These are phyloP conservation scores for Stipa capillata DNA, from an alignment of 176 grass and related monocot genomes.

Conservation along the genomic window DNA sequence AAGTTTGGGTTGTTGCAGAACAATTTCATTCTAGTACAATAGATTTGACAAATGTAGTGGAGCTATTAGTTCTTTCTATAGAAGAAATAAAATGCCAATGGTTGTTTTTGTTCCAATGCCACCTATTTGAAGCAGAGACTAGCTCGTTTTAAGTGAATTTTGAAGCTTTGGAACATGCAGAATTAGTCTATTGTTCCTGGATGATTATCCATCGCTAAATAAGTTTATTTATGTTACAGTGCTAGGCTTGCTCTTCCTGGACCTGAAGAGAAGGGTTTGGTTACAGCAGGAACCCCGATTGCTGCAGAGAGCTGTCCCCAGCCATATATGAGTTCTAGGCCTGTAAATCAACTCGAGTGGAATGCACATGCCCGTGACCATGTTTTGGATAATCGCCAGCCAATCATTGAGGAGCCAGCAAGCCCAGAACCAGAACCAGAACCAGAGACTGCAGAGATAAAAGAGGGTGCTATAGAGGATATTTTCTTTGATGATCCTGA, in stretches of 20 bases:
- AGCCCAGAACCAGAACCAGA: conserved; percentile 62
- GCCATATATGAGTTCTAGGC: neutral
- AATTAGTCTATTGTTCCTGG: neutral
- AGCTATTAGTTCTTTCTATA: neutral
- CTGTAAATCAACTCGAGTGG: conserved; percentile 30
- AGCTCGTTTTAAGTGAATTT: neutral
- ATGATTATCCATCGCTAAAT: neutral
- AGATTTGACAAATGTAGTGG: neutral
- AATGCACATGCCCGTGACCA: neutral
- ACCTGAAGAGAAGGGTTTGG: conserved; percentile 55
- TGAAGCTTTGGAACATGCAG: neutral
- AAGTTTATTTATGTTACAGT: conserved; percentile 34
- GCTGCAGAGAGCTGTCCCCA: conserved; percentile 10
- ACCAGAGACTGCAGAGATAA: conserved; percentile 25
- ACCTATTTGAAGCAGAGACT: neutral
- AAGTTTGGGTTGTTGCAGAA: neutral
- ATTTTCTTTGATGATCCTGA: conserved; percentile 65
- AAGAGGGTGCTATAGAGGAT: conserved; percentile 61
- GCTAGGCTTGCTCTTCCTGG: conserved; percentile 72
- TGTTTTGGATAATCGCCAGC: conserved; percentile 29
- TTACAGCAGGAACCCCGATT: neutral
- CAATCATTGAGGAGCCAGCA: conserved; percentile 83
- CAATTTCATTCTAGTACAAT: neutral
- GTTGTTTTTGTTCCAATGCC: neutral
- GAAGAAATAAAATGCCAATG: neutral